Base-by-base conservation (phyloP, 164 flowering plant genomes). In the Akebia trifoliata region DNA sequence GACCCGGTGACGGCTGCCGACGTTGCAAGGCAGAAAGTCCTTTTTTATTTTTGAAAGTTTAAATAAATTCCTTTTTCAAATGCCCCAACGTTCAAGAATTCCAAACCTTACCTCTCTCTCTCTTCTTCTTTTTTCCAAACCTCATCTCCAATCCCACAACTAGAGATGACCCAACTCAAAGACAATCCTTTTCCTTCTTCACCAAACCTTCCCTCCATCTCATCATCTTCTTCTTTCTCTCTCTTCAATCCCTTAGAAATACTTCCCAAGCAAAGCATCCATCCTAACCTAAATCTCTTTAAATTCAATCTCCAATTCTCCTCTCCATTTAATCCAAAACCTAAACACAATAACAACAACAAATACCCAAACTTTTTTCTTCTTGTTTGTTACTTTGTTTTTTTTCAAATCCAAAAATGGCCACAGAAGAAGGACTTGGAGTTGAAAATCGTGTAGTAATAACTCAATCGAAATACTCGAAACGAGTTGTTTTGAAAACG, bases 401-500 rank as follows among this genome's bases (percentile, higher is more conserved):
- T n/a, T n/a, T n/a, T n/a, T n/a, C 24, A 18, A 11, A 1, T 22
- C 35, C 57, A 25, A 18, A 35, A 5, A 67, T 68, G 75, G 67
- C 68, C 1, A 39, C 74, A 7, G 54, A 72, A 43, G 65, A 70
- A 68, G 62, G 35, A 1, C 37, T 10, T 4, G 18, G 29, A 25
- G 5, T 46, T 4, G 38, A 51, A 40, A 36, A 61, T n/a, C n/a
- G n/a, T n/a, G n/a, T n/a, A n/a, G n/a, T n/a, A n/a, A n/a, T n/a
- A n/a, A 12, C 59, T 8, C 61, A 45, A 18, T 69, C 61, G 30
- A 84, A 78, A 54, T 90, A 85, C 72, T 78, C 97, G 20, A 79
- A 74, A 45, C 64, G 97, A 71, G 95, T 86, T 1, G 24, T 75
- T 45, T 20, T 93, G 58, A 83, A 77, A 67, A 56, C 80, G 21